Percentiles rank a stretch among this genome's conserved stretches.
Conservation (phyloP, 2,329 filamentous ascomycete genomes). For the Trichoderma citrinoviride region DNA sequence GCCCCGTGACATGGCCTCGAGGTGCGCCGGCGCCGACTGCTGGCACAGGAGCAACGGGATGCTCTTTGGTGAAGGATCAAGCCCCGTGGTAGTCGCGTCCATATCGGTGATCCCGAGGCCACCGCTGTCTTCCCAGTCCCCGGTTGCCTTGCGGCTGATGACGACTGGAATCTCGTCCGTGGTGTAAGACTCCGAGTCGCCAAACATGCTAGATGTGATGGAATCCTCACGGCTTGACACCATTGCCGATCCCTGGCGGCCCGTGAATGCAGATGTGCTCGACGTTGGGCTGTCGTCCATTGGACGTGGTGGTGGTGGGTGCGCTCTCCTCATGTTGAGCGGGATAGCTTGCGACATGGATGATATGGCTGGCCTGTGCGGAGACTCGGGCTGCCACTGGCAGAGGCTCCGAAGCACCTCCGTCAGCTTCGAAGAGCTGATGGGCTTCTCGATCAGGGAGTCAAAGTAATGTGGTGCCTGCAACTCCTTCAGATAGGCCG, state of each 20-base stretch:
- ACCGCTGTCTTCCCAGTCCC: slow-evolving; percentile 73
- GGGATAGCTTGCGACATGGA: slow-evolving; percentile 58
- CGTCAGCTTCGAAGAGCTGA: slow-evolving; percentile 84
- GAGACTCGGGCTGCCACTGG: slow-evolving; percentile 81
- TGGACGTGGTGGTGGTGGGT: slow-evolving; percentile 46
- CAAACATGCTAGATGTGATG: slow-evolving; percentile 82
- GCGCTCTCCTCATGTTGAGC: slow-evolving; percentile 64
- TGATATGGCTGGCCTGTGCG: slow-evolving; percentile 43
- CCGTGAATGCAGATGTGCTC: slow-evolving; percentile 68
- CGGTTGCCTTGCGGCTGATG: slow-evolving; percentile 68
- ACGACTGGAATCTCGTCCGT: slow-evolving; percentile 76
- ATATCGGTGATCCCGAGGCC: slow-evolving; percentile 77
- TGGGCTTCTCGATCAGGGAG: slow-evolving; percentile 92
- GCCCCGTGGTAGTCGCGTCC: slow-evolving; percentile 39
- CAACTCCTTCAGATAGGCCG: slow-evolving; percentile 95
- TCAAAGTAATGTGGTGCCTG: slow-evolving; percentile 96
- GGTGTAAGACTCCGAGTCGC: slow-evolving; percentile 75
- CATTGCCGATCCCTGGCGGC: slow-evolving; percentile 71
- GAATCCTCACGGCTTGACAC: slow-evolving; percentile 84
- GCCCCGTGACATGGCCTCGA: slow-evolving; percentile 59
- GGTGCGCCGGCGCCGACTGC: slow-evolving; percentile 62
- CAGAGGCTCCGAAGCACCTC: slow-evolving; percentile 86
- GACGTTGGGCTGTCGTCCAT: slow-evolving; percentile 81
- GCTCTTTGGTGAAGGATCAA: slow-evolving; percentile 40
- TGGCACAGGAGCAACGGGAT: slow-evolving; percentile 57